Evolutionary conservation across 139 green algal genomes (phyloP).

Genomic region (Chlamydomonas eustigma): DNA sequence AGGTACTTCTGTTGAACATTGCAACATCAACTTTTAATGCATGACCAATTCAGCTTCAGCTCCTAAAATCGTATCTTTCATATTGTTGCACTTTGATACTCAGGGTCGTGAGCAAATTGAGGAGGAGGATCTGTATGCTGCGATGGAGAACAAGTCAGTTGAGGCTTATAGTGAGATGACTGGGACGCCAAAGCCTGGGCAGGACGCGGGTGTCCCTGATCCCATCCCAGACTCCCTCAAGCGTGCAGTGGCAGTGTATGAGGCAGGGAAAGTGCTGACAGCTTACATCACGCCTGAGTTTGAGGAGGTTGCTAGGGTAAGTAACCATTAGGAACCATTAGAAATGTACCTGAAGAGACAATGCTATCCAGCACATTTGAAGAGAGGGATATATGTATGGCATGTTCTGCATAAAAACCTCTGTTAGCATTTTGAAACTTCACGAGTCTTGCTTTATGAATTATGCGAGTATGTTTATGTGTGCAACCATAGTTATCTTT

Average conservation of each 20-base stretch:
- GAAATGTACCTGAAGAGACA: too few species aligned
- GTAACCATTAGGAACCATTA: too few species aligned
- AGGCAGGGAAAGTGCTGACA: constrained; percentile 75
- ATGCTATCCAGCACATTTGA: too few species aligned
- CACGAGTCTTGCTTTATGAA: too few species aligned
- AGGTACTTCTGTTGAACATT: not conserved
- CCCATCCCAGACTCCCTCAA: constrained; percentile 42
- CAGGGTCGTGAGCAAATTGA: constrained; percentile 60
- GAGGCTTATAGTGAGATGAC: constrained; percentile 36
- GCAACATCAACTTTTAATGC: not conserved
- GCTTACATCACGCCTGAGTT: constrained; percentile 79
- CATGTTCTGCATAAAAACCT: too few species aligned
- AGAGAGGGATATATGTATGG: too few species aligned
- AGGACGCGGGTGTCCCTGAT: not conserved
- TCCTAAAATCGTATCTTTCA: too few species aligned
- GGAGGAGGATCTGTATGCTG: constrained; percentile 79
- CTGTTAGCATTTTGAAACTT: too few species aligned
- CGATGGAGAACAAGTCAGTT: constrained; percentile 74
- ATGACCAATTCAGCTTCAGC: too few species aligned
- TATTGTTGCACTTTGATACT: too few species aligned
- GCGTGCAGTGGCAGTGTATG: constrained; percentile 68
- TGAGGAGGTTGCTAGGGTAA: constrained; percentile 68
- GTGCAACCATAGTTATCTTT: too few species aligned
- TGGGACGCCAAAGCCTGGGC: constrained; percentile 1
- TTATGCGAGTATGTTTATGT: too few species aligned